phyloP scores from a whole-genome alignment of 108 stramenopile genomes.

The Schizochytrium sp. region DNA sequence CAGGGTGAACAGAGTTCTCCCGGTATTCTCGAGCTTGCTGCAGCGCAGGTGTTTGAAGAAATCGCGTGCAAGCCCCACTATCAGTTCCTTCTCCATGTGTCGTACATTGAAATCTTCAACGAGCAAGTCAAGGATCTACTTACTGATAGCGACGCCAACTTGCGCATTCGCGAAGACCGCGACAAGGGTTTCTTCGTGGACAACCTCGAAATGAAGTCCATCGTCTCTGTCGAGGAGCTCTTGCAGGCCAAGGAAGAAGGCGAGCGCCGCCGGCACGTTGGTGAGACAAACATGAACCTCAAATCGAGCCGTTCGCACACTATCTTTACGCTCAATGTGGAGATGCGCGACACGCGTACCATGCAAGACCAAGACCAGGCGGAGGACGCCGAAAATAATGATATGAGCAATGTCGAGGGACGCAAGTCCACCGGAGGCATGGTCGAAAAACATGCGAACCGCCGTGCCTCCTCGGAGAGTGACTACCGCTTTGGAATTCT shows the following conservation, averaged over 20 bases:
- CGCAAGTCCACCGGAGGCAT: background rate
- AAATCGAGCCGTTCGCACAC: constrained; percentile 76
- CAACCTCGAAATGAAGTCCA: constrained; percentile 14
- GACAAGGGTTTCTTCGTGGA: background rate
- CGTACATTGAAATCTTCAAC: constrained; percentile 20
- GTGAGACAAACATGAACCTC: constrained; percentile 63
- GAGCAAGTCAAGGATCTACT: constrained; percentile 22
- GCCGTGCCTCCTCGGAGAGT: background rate
- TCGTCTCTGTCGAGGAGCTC: constrained; percentile 34
- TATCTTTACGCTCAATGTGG: constrained; percentile 61
- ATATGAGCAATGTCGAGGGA: background rate
- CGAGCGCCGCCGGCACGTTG: constrained; percentile 61
- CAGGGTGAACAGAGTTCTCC: constrained; percentile 17
- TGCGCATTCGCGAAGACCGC: background rate
- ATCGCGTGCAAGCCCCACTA: background rate
- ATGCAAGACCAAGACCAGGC: constrained; percentile 13
- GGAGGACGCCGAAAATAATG: background rate
- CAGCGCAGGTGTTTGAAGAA: background rate
- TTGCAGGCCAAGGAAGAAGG: constrained; percentile 48
- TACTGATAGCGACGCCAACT: background rate
- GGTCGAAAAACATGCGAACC: background rate
- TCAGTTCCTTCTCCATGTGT: background rate
- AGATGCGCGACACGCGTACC: constrained; percentile 46
- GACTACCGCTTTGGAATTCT: constrained; percentile 23
- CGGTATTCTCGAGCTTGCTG: background rate